phyloP scores from a whole-genome alignment of 2,329 filamentous ascomycete species.

The Trichoderma atrobrunneum region DNA sequence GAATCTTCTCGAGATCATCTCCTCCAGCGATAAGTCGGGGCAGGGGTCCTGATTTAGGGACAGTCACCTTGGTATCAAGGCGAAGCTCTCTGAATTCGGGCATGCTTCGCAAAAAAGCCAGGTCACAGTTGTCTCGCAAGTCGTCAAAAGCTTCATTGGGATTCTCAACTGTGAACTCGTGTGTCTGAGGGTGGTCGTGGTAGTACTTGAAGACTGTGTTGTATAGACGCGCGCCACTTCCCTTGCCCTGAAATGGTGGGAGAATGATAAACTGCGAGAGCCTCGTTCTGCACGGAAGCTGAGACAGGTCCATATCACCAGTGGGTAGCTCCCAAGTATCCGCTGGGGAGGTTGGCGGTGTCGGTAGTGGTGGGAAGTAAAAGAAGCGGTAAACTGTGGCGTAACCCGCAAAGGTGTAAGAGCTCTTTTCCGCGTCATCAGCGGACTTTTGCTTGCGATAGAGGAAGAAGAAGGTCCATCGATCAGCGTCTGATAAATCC shows the following conservation, averaged over 20 bases:
- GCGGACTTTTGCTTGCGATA: constrained; percentile 60
- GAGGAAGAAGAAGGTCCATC: constrained; percentile 91
- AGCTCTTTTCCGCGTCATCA: constrained; percentile 43
- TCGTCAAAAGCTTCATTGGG: constrained; percentile 85
- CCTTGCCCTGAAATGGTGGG: constrained; percentile 78
- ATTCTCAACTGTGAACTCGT: constrained; percentile 90
- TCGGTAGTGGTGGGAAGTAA: constrained; percentile 51
- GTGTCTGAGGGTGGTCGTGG: constrained; percentile 63
- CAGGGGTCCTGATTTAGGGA: constrained; percentile 48
- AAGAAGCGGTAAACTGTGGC: constrained; percentile 88
- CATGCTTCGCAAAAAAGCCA: constrained; percentile 59
- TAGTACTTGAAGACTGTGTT: constrained; percentile 71
- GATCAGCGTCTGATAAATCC: constrained; percentile 69
- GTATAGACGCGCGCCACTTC: constrained; percentile 79
- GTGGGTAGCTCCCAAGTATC: constrained; percentile 45
- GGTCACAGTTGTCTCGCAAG: constrained; percentile 71
- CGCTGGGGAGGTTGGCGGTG: constrained; percentile 41
- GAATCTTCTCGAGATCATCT: constrained; percentile 54
- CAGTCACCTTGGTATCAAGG: constrained; percentile 50
- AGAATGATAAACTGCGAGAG: constrained; percentile 94
- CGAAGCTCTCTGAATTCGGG: constrained; percentile 56
- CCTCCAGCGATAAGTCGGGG: constrained; percentile 58
- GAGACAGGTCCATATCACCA: constrained; percentile 49
- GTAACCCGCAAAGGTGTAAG: constrained; percentile 86
- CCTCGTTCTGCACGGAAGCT: constrained; percentile 72